Evolutionary conservation across 768 basidiomycete species (phyloP), one percentile per base, ranked within the genome.

Genomic region (Amanita pseudoporphyria): DNA sequence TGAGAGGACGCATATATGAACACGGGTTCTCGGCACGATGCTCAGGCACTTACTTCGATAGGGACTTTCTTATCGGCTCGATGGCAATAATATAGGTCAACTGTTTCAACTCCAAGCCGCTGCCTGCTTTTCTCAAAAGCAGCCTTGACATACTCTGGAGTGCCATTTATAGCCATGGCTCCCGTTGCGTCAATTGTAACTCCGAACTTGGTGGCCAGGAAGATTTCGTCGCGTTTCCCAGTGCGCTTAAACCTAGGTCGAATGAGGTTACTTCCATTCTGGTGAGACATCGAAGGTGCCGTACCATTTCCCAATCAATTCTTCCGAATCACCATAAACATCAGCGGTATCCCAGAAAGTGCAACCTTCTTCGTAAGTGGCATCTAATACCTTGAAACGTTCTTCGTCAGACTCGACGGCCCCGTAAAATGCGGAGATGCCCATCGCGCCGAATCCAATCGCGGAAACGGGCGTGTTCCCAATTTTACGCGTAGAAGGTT

Each of bases 401-500:
- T 82, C 78, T 54, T 83, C 78, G 51, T 84, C 81, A 3, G 68
- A 52, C 12, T 64, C 64, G 0, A 60, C 57, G 2, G 58, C 50
- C n/a, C 80, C 79, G 49, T 79, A 80, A 30, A 49, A 57, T 38
- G 58, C 67, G 0, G 64, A 66, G 9, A 82, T 56, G 5, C 77
- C 79, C 81, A 82, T 82, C 6, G 71, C 64, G 5, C 82, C 82
- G 51, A 76, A 81, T 2, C 81, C 81, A 9, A 84, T 69, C 18
- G 73, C 73, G 6, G 71, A 65, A n/a, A 79, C 72, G 10, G 65
- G 49, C 22, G 64, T 59, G 12, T 65, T 58, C 21, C 76, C 77
- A 21, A 84, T 70, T 56, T 68, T 71, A 22, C 69, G 48, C 5
- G 30, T 33, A 30, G 36, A 12, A 12, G 40, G 38, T 31, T 39